These are phyloP conservation scores for Medicago ruthenica DNA, from an alignment of 306 rosid genomes.

Conservation along the genomic window DNA sequence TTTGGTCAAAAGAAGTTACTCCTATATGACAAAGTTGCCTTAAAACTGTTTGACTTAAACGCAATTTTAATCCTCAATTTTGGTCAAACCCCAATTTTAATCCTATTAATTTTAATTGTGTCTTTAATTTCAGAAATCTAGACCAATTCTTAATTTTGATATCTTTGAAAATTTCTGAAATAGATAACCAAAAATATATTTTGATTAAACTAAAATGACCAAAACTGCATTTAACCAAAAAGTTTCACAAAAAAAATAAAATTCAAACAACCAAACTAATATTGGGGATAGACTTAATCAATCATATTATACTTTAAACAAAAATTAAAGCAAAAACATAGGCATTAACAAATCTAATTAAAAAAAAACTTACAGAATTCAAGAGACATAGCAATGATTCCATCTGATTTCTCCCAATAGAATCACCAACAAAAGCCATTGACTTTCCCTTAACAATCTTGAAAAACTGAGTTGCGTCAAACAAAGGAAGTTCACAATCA, in stretches of 20 bases:
- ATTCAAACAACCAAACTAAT: neutral
- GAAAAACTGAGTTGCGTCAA: conserved; percentile 69
- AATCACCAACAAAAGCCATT: conserved; percentile 89
- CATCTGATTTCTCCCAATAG: conserved; percentile 83
- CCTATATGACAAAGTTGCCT: neutral
- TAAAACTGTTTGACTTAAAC: no score
- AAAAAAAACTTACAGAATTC: conserved; percentile 18
- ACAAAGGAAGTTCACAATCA: conserved; percentile 71
- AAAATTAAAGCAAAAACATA: neutral
- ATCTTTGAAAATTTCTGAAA: no score
- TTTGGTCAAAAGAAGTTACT: neutral
- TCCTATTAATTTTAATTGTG: no score
- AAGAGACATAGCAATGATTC: conserved; percentile 82
- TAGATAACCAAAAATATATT: no score
- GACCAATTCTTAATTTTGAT: no score
- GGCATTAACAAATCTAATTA: neutral
- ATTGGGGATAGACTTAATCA: neutral
- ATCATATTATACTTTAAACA: neutral
- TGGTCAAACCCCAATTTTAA: no score
- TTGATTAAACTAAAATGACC: no score
- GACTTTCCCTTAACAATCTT: conserved; percentile 74
- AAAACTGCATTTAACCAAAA: no score
- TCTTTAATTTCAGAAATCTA: no score
- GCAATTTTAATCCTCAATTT: no score
- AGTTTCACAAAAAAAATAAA: no score